Evolutionary conservation across 2,329 filamentous ascomycete genomes (phyloP).

Genomic region (Fusarium xylarioides): DNA sequence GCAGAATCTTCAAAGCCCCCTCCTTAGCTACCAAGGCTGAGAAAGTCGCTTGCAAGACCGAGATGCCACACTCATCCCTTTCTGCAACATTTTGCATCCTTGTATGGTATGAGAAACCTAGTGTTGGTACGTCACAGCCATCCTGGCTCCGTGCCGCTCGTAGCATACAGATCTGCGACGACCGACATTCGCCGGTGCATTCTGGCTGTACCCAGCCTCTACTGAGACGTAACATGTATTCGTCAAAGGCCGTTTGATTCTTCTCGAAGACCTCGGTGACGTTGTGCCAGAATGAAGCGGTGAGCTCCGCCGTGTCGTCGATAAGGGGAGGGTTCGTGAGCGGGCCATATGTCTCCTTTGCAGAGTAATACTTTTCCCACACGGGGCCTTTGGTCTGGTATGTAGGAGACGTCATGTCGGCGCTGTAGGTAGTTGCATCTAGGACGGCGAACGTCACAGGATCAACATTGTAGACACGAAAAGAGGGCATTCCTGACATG

Average conservation of each 20-base stretch:
- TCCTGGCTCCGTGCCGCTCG: slow-evolving; percentile 62
- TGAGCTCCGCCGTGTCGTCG: slow-evolving; percentile 55
- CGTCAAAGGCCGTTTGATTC: slow-evolving; percentile 54
- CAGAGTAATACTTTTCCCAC: slow-evolving; percentile 67
- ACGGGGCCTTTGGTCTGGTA: slow-evolving; percentile 57
- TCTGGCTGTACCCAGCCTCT: slow-evolving; percentile 54
- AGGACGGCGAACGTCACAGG: slow-evolving; percentile 64
- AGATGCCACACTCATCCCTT: slow-evolving; percentile 45
- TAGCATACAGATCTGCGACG: slow-evolving; percentile 60
- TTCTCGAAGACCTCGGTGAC: slow-evolving; percentile 59
- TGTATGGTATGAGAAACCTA: slow-evolving; percentile 49
- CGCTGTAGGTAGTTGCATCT: slow-evolving; percentile 63
- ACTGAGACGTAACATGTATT: slow-evolving; percentile 57
- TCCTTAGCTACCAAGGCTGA: slow-evolving; percentile 39
- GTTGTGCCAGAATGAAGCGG: slow-evolving; percentile 67
- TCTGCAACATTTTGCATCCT: slow-evolving; percentile 29
- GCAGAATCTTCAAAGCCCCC: slow-evolving; percentile 39
- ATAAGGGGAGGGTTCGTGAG: slow-evolving; percentile 53
- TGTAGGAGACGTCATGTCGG: slow-evolving; percentile 57
- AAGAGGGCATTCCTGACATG: slow-evolving; percentile 63
- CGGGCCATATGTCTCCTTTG: slow-evolving; percentile 62
- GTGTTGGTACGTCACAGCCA: slow-evolving; percentile 56
- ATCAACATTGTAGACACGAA: slow-evolving; percentile 67
- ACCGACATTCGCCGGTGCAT: slow-evolving; percentile 56
- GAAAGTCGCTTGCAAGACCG: slow-evolving; percentile 41